phyloP scores from a whole-genome alignment of 2,329 filamentous ascomycete species.

The Geosmithia morbida region DNA sequence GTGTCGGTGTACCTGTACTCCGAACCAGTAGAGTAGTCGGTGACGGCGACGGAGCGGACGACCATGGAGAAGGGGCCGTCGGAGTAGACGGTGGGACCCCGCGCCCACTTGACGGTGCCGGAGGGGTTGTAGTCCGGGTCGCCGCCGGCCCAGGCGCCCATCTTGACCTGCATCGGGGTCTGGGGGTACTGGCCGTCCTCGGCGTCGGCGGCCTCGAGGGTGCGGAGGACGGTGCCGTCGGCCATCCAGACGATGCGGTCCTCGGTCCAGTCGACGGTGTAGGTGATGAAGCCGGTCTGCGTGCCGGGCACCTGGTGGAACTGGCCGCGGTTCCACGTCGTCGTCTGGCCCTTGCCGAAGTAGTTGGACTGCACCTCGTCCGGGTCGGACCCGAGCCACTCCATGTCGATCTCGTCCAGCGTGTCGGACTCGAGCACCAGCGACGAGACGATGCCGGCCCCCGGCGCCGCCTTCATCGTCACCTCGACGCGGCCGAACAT shows the following conservation, averaged over 20 bases:
- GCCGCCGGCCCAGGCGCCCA: constrained; percentile 86
- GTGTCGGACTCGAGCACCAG: constrained; percentile 82
- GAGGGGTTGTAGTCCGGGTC: constrained; percentile 57
- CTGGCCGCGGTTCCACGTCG: constrained; percentile 73
- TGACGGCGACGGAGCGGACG: constrained; percentile 60
- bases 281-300: constrained; percentile 68
- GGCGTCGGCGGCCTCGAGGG: constrained; percentile 55
- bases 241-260: constrained; percentile 79
- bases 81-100: constrained; percentile 71
- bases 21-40: constrained; percentile 86
- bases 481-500: constrained; percentile 94
- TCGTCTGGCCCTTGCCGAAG: constrained; percentile 84
- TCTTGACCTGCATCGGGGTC: constrained; percentile 86
- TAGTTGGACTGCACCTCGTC: constrained; percentile 89
- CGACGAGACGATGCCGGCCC: constrained; percentile 84
- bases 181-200: constrained; percentile 72
- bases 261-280: constrained; percentile 83
- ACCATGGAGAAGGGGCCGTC: constrained; percentile 77
- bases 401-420: constrained; percentile 93
- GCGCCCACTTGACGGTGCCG: constrained; percentile 84
- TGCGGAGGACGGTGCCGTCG: constrained; percentile 62
- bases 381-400: constrained; percentile 75
- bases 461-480: constrained; percentile 72
- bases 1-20: constrained; percentile 71
- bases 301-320: constrained; percentile 57